Percentiles rank a stretch among this genome's conserved stretches.
These are phyloP conservation scores for Streptanthus diversifolius DNA, from an alignment of 345 rosid species.

Conservation along the genomic window DNA sequence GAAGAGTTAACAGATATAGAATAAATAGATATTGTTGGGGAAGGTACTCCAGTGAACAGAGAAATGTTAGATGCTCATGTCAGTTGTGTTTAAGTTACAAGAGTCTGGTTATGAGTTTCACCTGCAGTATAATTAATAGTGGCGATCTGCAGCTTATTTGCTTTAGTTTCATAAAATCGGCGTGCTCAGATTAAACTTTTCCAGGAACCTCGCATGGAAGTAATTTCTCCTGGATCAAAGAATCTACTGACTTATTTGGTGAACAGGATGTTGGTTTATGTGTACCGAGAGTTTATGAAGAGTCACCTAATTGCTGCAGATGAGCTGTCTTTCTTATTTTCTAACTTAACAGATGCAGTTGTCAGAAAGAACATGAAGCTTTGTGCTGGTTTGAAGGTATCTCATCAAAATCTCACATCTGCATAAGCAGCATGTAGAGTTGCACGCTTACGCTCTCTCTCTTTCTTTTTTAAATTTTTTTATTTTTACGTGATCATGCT, in stretches of 20 bases:
- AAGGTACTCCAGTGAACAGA: conserved; percentile 4
- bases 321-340: conserved; percentile 65
- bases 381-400: conserved; percentile 71
- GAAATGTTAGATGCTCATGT: conserved; percentile 5
- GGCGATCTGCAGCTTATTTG: conserved; percentile 12
- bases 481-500: conserved; percentile 39
- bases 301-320: conserved; percentile 66
- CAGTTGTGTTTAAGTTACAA: background rate
- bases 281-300: conserved; percentile 75
- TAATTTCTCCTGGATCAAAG: conserved; percentile 81
- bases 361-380: conserved; percentile 68
- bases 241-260: conserved; percentile 65
- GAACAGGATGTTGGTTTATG: conserved; percentile 72
- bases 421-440: background rate
- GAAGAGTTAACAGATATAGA: background rate
- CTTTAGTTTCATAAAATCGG: background rate
- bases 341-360: conserved; percentile 60
- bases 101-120: conserved; percentile 8
- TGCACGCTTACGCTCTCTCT: background rate
- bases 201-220: conserved; percentile 97
- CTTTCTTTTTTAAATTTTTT: background rate
- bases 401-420: conserved; percentile 4
- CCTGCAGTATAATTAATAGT: conserved; percentile 5
- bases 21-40: conserved; percentile 10
- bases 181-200: conserved; percentile 13